Conservation (phyloP, 2,329 filamentous ascomycete genomes). For the Colletotrichum echinochloae region DNA sequence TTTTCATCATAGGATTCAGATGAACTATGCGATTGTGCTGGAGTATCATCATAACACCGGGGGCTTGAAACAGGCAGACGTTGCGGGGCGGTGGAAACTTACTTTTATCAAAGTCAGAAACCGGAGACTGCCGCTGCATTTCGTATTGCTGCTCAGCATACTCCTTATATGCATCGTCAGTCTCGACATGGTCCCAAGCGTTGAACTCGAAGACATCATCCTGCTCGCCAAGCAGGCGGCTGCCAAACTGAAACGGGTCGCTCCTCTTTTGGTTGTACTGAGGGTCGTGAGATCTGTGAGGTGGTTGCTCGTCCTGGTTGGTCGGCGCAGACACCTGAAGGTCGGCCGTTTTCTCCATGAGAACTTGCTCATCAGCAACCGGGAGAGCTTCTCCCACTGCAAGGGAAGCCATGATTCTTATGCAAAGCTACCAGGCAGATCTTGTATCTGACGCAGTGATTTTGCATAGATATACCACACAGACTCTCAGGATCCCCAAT, state of each 20-base stretch:
- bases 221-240: conserved; percentile 82
- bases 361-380: conserved; percentile 38
- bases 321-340: conserved; percentile 41
- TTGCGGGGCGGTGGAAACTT: conserved; percentile 50
- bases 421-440: neutral
- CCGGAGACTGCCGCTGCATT: conserved; percentile 86
- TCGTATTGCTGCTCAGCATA: conserved; percentile 88
- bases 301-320: conserved; percentile 52
- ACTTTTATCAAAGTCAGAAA: conserved; percentile 93
- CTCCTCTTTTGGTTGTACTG: conserved; percentile 82
- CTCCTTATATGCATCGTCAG: conserved; percentile 87
- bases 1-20: conserved; percentile 69
- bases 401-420: conserved; percentile 29
- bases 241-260: conserved; percentile 97
- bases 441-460: neutral
- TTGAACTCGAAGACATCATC: conserved; percentile 98
- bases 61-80: conserved; percentile 27
- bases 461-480: conserved; percentile 15
- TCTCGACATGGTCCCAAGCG: conserved; percentile 98
- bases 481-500: conserved; percentile 12
- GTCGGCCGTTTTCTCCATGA: conserved; percentile 44
- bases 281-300: conserved; percentile 79
- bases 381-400: conserved; percentile 14
- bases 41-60: conserved; percentile 46
- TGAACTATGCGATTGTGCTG: conserved; percentile 67